Base-by-base conservation (phyloP, 495 filamentous ascomycete genomes). In the Durotheca rogersii region DNA sequence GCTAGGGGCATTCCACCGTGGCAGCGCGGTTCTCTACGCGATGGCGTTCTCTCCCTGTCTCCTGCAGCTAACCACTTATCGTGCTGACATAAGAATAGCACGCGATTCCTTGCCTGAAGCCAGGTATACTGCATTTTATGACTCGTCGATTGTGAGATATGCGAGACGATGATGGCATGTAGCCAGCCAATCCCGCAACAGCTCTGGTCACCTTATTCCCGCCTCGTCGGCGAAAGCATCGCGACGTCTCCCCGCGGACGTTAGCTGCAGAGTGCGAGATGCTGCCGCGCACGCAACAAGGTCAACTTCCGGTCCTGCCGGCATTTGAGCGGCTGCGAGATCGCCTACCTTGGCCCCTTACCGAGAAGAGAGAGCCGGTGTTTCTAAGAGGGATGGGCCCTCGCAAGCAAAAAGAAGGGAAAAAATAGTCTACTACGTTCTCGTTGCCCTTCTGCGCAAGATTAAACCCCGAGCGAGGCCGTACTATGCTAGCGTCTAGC, bases 211-310 rank as follows among this genome's bases (percentile, higher is more conserved):
- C 12, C 21, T 11, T 38, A 54, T 51, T 27, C n/a, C n/a, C n/a
- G 56, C 54, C 54, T 59, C 50, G 54, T 41, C 45, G 42, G 56
- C 50, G 50, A 53, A 53, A n/a, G n/a, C n/a, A n/a, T n/a, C n/a
- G n/a, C n/a, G n/a, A n/a, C n/a, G n/a, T n/a, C n/a, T n/a, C n/a
- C n/a, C n/a, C n/a, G n/a, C n/a, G n/a, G n/a, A n/a, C n/a, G n/a
- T n/a, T n/a, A n/a, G n/a, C n/a, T n/a, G n/a, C n/a, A n/a, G n/a
- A n/a, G 50, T 35, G 20, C 35, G 17, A 41, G 49, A 32, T 47
- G 49, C 40, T 29, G 9, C 23, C 9, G 9, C 9, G 9, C 9
- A 27, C 9, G 23, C 9, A 27, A 9, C 23, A 40, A 53, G 37
- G 39, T 37, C 38, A 19, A 58, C 47, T 58, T 16, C 41, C 16